phyloP scores from a whole-genome alignment of 163 green algal genomes.

The Trebouxiophyceae sp. region DNA sequence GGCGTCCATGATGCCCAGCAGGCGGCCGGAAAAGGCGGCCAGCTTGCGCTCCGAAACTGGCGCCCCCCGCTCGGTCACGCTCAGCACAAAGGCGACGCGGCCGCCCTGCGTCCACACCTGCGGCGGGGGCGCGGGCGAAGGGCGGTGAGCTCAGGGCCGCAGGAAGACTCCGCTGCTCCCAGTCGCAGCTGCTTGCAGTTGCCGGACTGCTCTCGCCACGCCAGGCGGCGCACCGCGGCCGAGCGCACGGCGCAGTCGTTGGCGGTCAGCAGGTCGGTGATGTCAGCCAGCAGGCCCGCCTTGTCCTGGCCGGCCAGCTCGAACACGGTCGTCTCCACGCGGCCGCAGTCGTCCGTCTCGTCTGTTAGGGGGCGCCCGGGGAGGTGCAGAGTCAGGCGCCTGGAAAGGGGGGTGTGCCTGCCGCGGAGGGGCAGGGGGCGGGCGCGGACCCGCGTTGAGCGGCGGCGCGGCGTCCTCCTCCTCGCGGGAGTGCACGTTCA shows the following conservation, averaged over 20 bases:
- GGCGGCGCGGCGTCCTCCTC: not conserved
- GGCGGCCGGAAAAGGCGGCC: constrained; percentile 38
- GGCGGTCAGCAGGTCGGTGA: constrained; percentile 74
- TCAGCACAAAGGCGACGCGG: constrained; percentile 70
- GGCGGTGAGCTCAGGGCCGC: no score
- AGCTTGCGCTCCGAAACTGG: constrained; percentile 40
- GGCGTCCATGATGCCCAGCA: constrained; percentile 40
- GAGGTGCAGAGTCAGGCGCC: no score
- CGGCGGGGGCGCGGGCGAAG: not conserved
- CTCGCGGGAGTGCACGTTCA: constrained; percentile 4
- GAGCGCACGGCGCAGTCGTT: constrained; percentile 78
- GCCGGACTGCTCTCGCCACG: no score
- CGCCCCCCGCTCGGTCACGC: constrained; percentile 59
- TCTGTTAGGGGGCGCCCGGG: no score
- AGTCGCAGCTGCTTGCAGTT: no score
- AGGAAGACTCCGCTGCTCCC: no score
- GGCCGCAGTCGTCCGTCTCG: constrained; percentile 33
- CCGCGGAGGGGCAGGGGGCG: not conserved
- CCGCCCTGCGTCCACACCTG: constrained; percentile 73
- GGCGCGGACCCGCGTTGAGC: not conserved
- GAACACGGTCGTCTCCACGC: constrained; percentile 71
- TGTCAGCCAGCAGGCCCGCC: constrained; percentile 72
- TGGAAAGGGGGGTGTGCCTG: not conserved
- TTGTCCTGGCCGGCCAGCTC: constrained; percentile 83
- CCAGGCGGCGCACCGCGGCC: constrained; percentile 66